Evolutionary conservation across 2,329 filamentous ascomycete genomes (phyloP), one percentile per base, ranked within the genome.

Genomic region (Daldinia eschscholtzii): DNA sequence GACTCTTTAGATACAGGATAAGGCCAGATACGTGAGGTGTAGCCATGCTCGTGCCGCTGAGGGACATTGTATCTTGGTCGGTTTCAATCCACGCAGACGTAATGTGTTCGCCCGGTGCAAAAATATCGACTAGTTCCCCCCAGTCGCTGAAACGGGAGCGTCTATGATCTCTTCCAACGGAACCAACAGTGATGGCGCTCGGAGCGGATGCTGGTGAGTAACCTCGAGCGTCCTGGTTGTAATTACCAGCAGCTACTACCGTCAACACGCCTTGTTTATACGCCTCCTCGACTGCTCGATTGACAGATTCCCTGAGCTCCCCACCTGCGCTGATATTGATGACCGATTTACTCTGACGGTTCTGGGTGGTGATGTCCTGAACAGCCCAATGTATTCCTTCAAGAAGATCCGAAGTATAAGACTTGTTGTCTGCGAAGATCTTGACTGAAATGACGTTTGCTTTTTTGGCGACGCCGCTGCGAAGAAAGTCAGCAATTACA

Each of bases 31-130:
- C 80, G 64, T 86, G 84, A 2, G 86, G 86, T 3, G 81, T 76
- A 6, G 86, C 83, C 85, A 87, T 87, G 0, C 82, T 85, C 1
- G 86, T 88, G 35, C 87, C 86, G 2, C 77, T 80, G 55, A 84
- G 78, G 0, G 65, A 18, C 18, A 9, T 75, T 7, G 76, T 73
- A 30, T 61, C 81, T 4, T 76, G 70, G 53, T 77, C 78, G 57
- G 73, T 74, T 56, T 80, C 76, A 57, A 80, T 80, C 78, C 80
- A 85, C 0, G 84, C 74, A 5, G 83, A 86, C 0, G 80, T 59
- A 52, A 84, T 74, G 30, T 71, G 62, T 33, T 79, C 76, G 15
- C 82, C 82, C 1, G 82, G 80, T 0, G 81, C 81, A 48, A 82
- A 83, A 50, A 84, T 73, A 61, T 83, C 80, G 42, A 83, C 73